Percentiles rank a stretch among this genome's conserved stretches.
Conservation (phyloP, 805 yeast species). For the Spathaspora girioi region DNA sequence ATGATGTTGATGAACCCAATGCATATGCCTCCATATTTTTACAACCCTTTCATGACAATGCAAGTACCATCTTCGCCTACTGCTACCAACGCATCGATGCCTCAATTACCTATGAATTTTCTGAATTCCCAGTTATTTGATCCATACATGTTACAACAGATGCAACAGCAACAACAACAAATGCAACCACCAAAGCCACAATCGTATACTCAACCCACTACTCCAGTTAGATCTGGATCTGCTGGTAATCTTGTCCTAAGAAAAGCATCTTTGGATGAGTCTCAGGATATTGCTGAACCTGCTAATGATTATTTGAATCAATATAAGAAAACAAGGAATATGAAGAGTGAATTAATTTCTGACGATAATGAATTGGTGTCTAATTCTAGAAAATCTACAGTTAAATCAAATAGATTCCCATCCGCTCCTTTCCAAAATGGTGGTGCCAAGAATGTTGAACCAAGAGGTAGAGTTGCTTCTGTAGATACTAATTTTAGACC, state of each 20-base stretch:
- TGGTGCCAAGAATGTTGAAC: constrained; percentile 8
- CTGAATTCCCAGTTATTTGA: background rate
- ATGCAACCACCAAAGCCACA: background rate
- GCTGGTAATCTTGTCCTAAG: background rate
- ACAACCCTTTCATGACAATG: constrained; percentile 2
- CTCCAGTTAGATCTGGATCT: background rate
- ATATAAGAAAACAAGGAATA: constrained; percentile 6
- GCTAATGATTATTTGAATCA: constrained; percentile 4
- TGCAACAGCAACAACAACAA: constrained; percentile 8
- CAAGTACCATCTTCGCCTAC: background rate
- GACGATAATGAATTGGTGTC: constrained; percentile 13
- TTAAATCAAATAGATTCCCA: constrained; percentile 31
- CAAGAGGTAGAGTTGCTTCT: constrained; percentile 14
- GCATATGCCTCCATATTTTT: constrained; percentile 11
- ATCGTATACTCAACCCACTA: background rate
- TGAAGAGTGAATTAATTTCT: background rate
- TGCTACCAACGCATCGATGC: background rate
- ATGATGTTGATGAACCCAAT: constrained; percentile 15
- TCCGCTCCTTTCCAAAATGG: constrained; percentile 27
- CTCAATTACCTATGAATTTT: background rate
- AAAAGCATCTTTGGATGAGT: no score
- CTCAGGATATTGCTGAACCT: background rate
- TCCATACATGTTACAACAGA: constrained; percentile 2
- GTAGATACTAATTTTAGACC: constrained; percentile 19
- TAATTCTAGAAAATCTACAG: constrained; percentile 27